These are phyloP conservation scores for Brassica juncea DNA, from an alignment of 345 rosid species.

Conservation along the genomic window DNA sequence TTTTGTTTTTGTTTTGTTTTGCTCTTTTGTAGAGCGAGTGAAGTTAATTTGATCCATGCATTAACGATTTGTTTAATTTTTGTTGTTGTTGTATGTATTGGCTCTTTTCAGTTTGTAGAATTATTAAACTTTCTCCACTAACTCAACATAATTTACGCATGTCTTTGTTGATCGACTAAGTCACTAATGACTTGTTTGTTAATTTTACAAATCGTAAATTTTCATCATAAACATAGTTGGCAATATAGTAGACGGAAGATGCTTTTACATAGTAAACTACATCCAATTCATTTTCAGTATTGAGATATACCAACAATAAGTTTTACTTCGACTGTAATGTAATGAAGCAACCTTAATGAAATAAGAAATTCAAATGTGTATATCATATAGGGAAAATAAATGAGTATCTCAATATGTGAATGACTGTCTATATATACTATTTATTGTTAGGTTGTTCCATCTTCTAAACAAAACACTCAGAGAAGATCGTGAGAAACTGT, in stretches of 20 bases:
- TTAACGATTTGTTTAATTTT: neutral
- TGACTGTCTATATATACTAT: neutral
- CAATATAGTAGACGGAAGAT: neutral
- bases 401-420: neutral
- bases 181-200: neutral
- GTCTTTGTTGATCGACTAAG: neutral
- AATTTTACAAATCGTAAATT: neutral
- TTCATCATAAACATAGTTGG: neutral
- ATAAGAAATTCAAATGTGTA: neutral
- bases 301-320: neutral
- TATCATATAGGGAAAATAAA: neutral
- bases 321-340: neutral
- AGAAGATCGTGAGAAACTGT: constrained; percentile 24
- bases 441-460: neutral
- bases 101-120: neutral
- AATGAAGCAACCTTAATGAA: neutral
- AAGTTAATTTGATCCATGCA: constrained; percentile 8
- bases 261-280: neutral
- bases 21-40: constrained; percentile 4
- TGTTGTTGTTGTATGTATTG: neutral
- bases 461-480: constrained; percentile 12
- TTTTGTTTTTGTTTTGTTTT: neutral
- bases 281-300: neutral
- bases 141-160: neutral
- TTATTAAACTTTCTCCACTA: neutral